phyloP scores from a whole-genome alignment of 139 green algal species.

The Protoeuglena noctilucae region DNA sequence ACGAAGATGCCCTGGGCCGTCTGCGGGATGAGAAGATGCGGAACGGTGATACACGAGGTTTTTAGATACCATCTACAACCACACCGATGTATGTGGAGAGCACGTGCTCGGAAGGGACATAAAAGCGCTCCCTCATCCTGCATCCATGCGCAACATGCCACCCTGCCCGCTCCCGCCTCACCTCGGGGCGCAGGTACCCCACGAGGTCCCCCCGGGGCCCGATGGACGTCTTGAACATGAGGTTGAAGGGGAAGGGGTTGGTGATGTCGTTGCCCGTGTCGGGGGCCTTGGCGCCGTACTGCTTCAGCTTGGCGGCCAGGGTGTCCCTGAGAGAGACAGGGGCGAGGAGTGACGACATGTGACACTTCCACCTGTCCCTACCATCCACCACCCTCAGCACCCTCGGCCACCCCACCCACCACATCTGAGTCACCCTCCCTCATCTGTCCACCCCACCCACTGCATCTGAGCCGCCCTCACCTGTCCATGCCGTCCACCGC shows the following conservation, averaged over 20 bases:
- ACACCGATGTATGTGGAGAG: not conserved
- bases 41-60: not conserved
- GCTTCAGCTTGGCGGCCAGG: slow-evolving; percentile 55
- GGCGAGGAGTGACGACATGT: no score
- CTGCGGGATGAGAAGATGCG: slow-evolving; percentile 12
- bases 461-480: no score
- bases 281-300: slow-evolving; percentile 68
- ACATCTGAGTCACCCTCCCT: no score
- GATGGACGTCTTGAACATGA: slow-evolving; percentile 88
- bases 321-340: no score
- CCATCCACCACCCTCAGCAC: no score
- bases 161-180: slow-evolving; percentile 70
- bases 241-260: slow-evolving; percentile 92
- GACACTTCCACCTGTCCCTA: no score
- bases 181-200: slow-evolving; percentile 76
- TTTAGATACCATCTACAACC: not conserved
- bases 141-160: slow-evolving; percentile 30
- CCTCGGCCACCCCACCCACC: no score
- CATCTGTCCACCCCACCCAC: no score
- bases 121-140: no score
- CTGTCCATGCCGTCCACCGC: no score
- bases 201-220: slow-evolving; percentile 62
- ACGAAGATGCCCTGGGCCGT: slow-evolving; percentile 45
- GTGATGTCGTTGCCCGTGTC: slow-evolving; percentile 88
- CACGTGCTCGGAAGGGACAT: not conserved